A percentile compares a stretch with the other conserved stretches of the same genome.
These are phyloP conservation scores for Cytospora piceicola DNA, from an alignment of 2,329 filamentous ascomycete genomes.

Conservation along the genomic window DNA sequence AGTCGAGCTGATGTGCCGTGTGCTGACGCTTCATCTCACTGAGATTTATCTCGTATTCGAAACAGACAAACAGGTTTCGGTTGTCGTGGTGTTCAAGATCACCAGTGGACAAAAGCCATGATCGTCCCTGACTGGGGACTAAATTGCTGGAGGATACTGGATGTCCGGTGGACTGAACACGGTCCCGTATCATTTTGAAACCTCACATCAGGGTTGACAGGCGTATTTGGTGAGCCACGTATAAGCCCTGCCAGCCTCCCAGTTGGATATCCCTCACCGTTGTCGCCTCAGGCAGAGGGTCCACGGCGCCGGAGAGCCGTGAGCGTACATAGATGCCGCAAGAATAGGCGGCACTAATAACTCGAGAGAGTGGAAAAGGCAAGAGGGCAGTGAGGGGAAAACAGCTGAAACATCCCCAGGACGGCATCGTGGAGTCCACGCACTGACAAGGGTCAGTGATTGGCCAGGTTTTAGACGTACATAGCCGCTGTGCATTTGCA, in stretches of 20 bases:
- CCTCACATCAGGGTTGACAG: not conserved
- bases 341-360: constrained; percentile 12
- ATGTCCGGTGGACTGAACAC: too few relatives aligned
- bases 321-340: constrained; percentile 4
- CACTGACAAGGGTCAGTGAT: constrained; percentile 30
- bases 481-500: constrained; percentile 43
- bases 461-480: constrained; percentile 38
- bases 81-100: not conserved
- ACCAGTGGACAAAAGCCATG: not conserved
- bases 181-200: not conserved
- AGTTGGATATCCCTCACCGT: not conserved
- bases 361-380: constrained; percentile 9
- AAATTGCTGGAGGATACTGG: not conserved
- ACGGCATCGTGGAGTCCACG: constrained; percentile 13
- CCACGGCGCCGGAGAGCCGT: not conserved
- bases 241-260: not conserved
- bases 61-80: not conserved
- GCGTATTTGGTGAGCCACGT: not conserved
- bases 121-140: not conserved
- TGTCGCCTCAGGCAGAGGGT: not conserved
- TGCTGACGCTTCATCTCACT: not conserved
- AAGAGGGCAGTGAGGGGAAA: constrained; percentile 29
- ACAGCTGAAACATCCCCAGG: constrained; percentile 37
- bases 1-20: not conserved
- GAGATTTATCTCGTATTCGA: not conserved